These are phyloP conservation scores for Beauveria varroae DNA, from an alignment of 2,329 filamentous ascomycete species.

Conservation along the genomic window DNA sequence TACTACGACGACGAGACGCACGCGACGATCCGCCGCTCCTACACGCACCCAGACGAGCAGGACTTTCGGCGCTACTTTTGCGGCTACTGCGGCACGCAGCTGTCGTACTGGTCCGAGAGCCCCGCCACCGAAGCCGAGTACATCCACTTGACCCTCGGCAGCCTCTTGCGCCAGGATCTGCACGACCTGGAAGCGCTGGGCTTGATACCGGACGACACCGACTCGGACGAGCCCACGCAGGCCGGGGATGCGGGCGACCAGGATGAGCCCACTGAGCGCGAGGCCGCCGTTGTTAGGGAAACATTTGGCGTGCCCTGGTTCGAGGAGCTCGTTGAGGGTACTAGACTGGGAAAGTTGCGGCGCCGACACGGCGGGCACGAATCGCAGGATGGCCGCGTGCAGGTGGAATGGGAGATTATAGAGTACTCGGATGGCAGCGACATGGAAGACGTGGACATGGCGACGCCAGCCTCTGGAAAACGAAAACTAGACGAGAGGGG, in stretches of 20 bases:
- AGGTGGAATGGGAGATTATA: constrained; percentile 75
- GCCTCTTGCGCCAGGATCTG: constrained; percentile 63
- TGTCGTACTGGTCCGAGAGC: constrained; percentile 76
- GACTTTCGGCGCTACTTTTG: constrained; percentile 72
- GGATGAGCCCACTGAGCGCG: constrained; percentile 17
- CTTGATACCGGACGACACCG: constrained; percentile 48
- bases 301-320: constrained; percentile 80
- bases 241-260: constrained; percentile 19
- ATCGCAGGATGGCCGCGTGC: constrained; percentile 56
- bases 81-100: constrained; percentile 81
- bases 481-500: constrained; percentile 36
- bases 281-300: constrained; percentile 34
- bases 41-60: constrained; percentile 51
- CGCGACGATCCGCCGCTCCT: constrained; percentile 57
- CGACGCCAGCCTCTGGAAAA: constrained; percentile 34
- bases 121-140: constrained; percentile 64
- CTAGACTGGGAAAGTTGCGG: constrained; percentile 60
- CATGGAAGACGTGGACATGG: constrained; percentile 30
- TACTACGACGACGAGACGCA: constrained; percentile 73
- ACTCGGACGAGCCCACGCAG: constrained; percentile 21
- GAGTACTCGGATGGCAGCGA: constrained; percentile 54
- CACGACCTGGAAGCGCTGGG: constrained; percentile 66
- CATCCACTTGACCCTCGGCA: constrained; percentile 77
- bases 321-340: constrained; percentile 71
- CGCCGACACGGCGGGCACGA: constrained; percentile 47